A percentile compares a stretch with the other conserved stretches of the same genome.
phyloP scores from a whole-genome alignment of 2,329 filamentous ascomycete species.

The Pseudogymnoascus sp. region DNA sequence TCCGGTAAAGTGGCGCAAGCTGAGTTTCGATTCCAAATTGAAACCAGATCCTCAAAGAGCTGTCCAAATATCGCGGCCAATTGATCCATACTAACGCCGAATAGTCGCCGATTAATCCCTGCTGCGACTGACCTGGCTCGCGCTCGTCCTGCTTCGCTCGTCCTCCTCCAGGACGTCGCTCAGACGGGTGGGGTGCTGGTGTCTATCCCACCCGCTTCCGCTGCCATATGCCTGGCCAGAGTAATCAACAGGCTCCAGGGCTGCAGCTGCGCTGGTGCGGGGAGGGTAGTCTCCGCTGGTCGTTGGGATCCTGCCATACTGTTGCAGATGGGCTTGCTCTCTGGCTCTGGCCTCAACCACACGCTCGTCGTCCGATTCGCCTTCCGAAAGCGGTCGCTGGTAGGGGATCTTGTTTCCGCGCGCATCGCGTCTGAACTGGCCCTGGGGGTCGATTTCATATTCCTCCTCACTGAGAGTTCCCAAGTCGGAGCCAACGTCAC shows the following conservation, averaged over 20 bases:
- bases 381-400: slow-evolving; percentile 40
- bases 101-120: slow-evolving; percentile 7
- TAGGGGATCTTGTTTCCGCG: slow-evolving; percentile 50
- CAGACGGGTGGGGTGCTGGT: slow-evolving; percentile 80
- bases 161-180: slow-evolving; percentile 87
- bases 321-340: slow-evolving; percentile 19
- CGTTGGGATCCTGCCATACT: slow-evolving; percentile 19
- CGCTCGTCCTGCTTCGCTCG: slow-evolving; percentile 67
- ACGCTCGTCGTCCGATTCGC: slow-evolving; percentile 50
- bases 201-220: slow-evolving; percentile 67
- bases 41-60: neutral
- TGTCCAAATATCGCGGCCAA: neutral
- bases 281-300: slow-evolving; percentile 21
- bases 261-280: slow-evolving; percentile 16
- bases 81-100: neutral
- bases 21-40: neutral
- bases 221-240: slow-evolving; percentile 56
- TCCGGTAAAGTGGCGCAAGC: neutral
- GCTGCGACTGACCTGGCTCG: slow-evolving; percentile 19
- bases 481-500: slow-evolving; percentile 39
- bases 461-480: slow-evolving; percentile 61
- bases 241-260: slow-evolving; percentile 45
- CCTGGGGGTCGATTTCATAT: slow-evolving; percentile 55
- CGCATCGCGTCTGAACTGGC: slow-evolving; percentile 52
- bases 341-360: slow-evolving; percentile 26